A percentile compares a stretch with the other conserved stretches of the same genome.
These are phyloP conservation scores for Massospora cicadina DNA, from an alignment of 371 early-diverging fungal species.

Conservation along the genomic window DNA sequence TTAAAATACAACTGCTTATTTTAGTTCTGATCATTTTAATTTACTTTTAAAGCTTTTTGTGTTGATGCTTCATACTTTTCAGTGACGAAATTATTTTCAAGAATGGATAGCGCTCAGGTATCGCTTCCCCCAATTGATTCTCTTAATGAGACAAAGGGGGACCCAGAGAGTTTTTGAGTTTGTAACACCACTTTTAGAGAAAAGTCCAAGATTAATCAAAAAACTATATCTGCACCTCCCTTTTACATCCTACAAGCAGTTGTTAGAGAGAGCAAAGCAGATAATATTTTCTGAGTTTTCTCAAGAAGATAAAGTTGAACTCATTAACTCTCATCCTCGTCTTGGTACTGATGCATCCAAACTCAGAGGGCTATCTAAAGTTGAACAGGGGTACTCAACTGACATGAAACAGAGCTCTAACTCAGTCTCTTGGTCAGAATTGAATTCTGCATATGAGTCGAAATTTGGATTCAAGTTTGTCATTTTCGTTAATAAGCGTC, in stretches of 20 bases:
- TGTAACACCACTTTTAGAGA: background rate
- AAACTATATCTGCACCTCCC: background rate
- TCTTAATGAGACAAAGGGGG: background rate
- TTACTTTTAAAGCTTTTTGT: too few species aligned
- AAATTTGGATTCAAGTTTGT: slow-evolving; percentile 78
- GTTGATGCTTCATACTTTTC: too few species aligned
- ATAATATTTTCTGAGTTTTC: slow-evolving; percentile 27
- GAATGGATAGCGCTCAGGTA: background rate
- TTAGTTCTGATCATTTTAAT: too few species aligned
- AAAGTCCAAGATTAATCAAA: background rate
- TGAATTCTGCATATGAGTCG: slow-evolving; percentile 57
- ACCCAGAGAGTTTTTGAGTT: background rate
- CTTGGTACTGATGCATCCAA: slow-evolving; percentile 55
- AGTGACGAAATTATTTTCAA: background rate
- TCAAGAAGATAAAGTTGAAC: slow-evolving; percentile 38
- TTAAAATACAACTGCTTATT: too few species aligned
- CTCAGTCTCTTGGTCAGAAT: slow-evolving; percentile 29
- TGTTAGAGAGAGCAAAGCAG: background rate
- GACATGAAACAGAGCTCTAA: slow-evolving; percentile 9
- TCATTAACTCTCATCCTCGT: slow-evolving; percentile 79
- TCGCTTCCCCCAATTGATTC: background rate
- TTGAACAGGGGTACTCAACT: slow-evolving; percentile 50
- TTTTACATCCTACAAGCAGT: background rate
- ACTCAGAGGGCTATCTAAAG: slow-evolving; percentile 48
- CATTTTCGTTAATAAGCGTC: slow-evolving; percentile 71